Evolutionary conservation across 495 filamentous ascomycete species (phyloP), one percentile per base, ranked within the genome.

Genomic region (Podospora fimiseda): DNA sequence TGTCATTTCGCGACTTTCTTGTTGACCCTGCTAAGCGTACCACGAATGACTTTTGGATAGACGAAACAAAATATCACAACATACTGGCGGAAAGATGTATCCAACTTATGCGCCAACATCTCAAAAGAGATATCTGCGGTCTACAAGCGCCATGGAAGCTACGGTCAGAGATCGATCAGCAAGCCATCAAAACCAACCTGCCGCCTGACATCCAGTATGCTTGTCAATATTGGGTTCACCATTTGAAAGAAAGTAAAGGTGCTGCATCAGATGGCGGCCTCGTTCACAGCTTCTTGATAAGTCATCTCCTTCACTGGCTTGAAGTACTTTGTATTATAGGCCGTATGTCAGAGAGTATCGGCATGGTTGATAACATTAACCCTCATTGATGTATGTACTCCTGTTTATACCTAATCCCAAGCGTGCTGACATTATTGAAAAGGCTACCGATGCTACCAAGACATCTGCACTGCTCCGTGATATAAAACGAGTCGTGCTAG

Each of bases 1-100:
- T 64, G 14, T 78, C 75, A n/a, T 76, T 81, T 53, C 74, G 72
- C 42, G 77, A 80, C 56, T 80, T 73, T 55, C 69, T 81, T 13
- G 44, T 79, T 40, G 65, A 74, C 56, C 41, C 55, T 40, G 48
- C 62, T 9, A 58, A 56, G 43, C 64, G 65, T 39, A 27, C 21
- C 3, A 62, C 70, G 50, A 22, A 33, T 41, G 23, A 27, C 19
- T 74, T 75, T 58, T 69, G 62, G 60, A 58, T 77, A 16, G 60
- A 76, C 47, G 65, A 43, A 20, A 20, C 27, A 58, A 11, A 33
- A 33, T 33, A 33, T 80, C 14, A 67, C 80, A 13, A 61, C 80
- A 21, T 75, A 80, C 57, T 79, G 43, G 63, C 60, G 20, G 22
- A 39, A 9, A 42, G 58, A 27, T 78, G 69, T 55, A 46, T 77